Evolutionary conservation across 441 rosid genomes (phyloP).

Genomic region (Cnidoscolus chayamansa): DNA sequence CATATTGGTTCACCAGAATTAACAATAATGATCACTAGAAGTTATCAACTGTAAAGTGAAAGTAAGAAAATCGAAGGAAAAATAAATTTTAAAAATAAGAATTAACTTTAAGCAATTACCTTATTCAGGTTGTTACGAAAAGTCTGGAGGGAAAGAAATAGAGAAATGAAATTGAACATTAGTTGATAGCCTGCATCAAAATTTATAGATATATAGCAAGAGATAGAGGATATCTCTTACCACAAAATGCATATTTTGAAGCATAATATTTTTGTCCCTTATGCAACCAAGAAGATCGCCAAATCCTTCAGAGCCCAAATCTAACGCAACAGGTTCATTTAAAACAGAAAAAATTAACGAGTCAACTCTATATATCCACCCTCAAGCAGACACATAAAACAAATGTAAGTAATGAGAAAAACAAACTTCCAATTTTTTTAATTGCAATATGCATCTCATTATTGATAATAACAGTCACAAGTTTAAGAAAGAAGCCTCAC

Average conservation of each 20-base stretch:
- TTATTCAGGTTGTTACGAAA: conserved; percentile 91
- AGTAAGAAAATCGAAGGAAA: too few relatives aligned
- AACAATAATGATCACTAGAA: neutral
- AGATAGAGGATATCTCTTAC: conserved; percentile 38
- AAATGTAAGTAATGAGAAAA: too few relatives aligned
- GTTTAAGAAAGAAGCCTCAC: conserved; percentile 34
- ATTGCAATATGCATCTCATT: neutral
- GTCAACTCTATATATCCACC: conserved; percentile 21
- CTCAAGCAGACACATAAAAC: conserved; percentile 3
- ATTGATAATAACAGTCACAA: neutral
- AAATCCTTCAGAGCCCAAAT: conserved; percentile 87
- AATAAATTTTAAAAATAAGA: neutral
- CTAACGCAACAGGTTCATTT: conserved; percentile 41
- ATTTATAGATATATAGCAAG: conserved; percentile 6
- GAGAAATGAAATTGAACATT: conserved; percentile 19
- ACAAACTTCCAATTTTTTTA: neutral
- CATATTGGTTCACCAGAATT: neutral
- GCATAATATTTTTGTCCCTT: conserved; percentile 71
- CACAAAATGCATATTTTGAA: conserved; percentile 96
- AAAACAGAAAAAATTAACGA: conserved; percentile 15
- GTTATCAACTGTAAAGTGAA: neutral
- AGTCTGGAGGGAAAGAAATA: conserved; percentile 45
- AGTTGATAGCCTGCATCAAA: conserved; percentile 29
- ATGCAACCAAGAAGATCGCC: conserved; percentile 82
- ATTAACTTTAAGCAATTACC: conserved; percentile 40